phyloP scores from a whole-genome alignment of 257 asterid species.

The Parsonsia alboflavescens region DNA sequence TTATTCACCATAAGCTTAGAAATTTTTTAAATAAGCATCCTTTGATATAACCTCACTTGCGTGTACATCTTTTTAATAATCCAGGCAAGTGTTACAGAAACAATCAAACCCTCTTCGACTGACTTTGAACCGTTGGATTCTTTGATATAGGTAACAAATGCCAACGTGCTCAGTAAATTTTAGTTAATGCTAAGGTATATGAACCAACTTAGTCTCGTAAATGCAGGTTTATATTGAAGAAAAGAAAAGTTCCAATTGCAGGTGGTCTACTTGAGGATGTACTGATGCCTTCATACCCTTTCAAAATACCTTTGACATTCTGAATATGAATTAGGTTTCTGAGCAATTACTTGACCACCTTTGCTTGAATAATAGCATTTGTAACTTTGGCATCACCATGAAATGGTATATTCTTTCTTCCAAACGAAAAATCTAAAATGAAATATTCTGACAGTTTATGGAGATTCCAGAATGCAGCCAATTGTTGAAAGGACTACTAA shows the following conservation, averaged over 20 bases:
- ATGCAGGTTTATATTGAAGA: not conserved
- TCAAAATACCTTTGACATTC: constrained; percentile 23
- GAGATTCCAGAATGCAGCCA: not conserved
- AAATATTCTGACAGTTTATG: not conserved
- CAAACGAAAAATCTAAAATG: constrained; percentile 9
- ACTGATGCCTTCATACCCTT: not conserved
- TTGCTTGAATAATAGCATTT: constrained; percentile 4
- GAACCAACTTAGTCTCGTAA: not conserved
- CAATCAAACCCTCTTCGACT: not conserved
- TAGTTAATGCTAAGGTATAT: not conserved
- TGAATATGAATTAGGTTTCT: constrained; percentile 13
- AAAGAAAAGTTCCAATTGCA: no score
- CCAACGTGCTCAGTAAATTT: not conserved
- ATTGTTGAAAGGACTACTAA: not conserved
- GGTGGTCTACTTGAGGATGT: not conserved
- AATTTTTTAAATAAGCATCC: not conserved
- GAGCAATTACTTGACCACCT: constrained; percentile 8
- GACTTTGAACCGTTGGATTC: not conserved
- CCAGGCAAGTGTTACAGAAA: not conserved
- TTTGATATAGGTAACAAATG: not conserved
- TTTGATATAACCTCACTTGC: not conserved
- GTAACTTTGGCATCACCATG: constrained; percentile 14
- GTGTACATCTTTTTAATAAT: not conserved
- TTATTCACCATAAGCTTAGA: not conserved
- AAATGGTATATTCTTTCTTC: constrained; percentile 17